A percentile compares a stretch with the other conserved stretches of the same genome.
phyloP scores from a whole-genome alignment of 2,329 filamentous ascomycete genomes.

The Emergomyces orientalis region DNA sequence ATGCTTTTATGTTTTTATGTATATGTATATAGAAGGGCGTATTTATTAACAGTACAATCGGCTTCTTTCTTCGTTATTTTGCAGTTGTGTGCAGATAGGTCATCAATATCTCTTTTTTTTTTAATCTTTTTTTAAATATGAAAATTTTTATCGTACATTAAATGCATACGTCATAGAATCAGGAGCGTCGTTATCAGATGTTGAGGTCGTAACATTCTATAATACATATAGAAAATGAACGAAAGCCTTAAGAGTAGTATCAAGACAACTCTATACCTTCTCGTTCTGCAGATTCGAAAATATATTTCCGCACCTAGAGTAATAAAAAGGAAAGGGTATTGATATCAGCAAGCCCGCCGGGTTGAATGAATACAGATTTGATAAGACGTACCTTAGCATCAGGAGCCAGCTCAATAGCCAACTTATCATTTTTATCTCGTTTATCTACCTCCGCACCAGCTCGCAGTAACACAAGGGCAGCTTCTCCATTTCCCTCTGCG shows the following conservation, averaged over 20 bases:
- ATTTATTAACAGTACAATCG: not conserved
- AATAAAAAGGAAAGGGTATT: not conserved
- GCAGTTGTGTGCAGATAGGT: not conserved
- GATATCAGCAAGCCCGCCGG: not conserved
- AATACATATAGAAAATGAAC: not conserved
- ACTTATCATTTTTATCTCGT: conserved; percentile 58
- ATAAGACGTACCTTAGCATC: conserved; percentile 60
- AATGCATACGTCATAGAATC: not conserved
- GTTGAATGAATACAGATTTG: not conserved
- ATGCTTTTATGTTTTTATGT: not conserved
- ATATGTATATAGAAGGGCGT: conserved; percentile 5
- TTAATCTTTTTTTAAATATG: not conserved
- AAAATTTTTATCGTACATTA: conserved; percentile 2
- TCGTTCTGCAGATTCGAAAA: conserved; percentile 66
- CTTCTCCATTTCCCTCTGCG: conserved; percentile 59
- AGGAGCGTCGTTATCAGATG: not conserved
- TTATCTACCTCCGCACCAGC: conserved; percentile 75
- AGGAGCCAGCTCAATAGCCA: conserved; percentile 74
- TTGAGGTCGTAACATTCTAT: not conserved
- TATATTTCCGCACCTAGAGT: conserved; percentile 60
- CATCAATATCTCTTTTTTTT: not conserved
- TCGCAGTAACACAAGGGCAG: conserved; percentile 72
- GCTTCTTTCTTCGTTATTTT: not conserved
- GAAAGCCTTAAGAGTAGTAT: not conserved
- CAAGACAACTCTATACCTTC: conserved; percentile 64